Percentiles rank a stretch among this genome's conserved stretches.
These are phyloP conservation scores for Cryphonectria naterciae DNA, from an alignment of 2,329 filamentous ascomycete genomes.

Conservation along the genomic window DNA sequence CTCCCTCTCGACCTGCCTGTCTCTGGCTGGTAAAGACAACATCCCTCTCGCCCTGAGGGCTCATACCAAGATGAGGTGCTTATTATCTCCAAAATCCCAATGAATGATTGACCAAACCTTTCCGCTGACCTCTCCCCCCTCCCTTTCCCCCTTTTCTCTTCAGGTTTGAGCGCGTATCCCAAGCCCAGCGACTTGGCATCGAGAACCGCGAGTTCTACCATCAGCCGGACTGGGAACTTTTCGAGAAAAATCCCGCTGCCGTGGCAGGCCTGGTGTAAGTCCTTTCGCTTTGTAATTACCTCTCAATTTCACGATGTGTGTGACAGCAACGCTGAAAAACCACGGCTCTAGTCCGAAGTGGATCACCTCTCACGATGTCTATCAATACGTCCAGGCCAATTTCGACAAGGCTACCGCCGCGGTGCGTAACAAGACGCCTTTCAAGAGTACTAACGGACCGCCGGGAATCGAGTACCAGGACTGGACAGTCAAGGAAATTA, in stretches of 20 bases:
- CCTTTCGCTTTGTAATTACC: not conserved
- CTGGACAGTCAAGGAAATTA: not conserved
- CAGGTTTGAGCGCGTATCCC: not conserved
- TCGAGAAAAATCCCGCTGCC: not conserved
- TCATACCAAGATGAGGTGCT: not conserved
- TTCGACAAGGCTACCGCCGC: not conserved
- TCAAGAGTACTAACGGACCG: not conserved
- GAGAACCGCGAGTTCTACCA: slow-evolving; percentile 1
- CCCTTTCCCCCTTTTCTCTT: not conserved
- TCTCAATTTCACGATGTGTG: not conserved
- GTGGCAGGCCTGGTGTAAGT: not conserved
- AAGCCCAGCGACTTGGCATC: not conserved
- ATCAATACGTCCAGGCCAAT: not conserved
- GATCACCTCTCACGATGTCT: not conserved
- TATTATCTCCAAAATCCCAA: too few species aligned
- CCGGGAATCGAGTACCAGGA: not conserved
- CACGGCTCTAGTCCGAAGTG: not conserved
- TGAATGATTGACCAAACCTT: too few species aligned
- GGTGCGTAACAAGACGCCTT: not conserved
- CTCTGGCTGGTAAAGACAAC: not conserved
- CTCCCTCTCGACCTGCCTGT: slow-evolving; percentile 40
- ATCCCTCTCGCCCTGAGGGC: not conserved
- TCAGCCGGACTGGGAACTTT: not conserved
- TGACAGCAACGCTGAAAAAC: not conserved
- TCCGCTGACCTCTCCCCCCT: too few species aligned